Evolutionary conservation across 495 filamentous ascomycete genomes (phyloP).

Genomic region (Podospora appendiculata): DNA sequence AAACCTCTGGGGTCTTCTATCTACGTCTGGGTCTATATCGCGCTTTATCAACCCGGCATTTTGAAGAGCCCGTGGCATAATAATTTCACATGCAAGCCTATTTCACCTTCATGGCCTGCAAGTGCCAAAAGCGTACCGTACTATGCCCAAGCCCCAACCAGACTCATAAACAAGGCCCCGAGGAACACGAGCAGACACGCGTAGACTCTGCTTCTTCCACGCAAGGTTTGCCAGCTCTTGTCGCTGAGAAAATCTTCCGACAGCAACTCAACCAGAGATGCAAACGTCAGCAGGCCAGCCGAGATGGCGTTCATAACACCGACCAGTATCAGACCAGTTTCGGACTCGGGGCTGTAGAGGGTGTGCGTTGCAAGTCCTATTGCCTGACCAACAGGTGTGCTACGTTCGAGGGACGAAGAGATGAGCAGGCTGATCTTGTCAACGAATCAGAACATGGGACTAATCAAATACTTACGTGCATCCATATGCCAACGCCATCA

Average conservation of each 20-base stretch:
- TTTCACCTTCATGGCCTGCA: too few species aligned
- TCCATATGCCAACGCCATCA: slow-evolving; percentile 91
- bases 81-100: too few species aligned
- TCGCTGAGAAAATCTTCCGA: slow-evolving; percentile 91
- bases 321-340: slow-evolving; percentile 78
- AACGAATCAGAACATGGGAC: neutral
- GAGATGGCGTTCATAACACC: slow-evolving; percentile 88
- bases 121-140: too few species aligned
- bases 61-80: too few species aligned
- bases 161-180: slow-evolving; percentile 74
- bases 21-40: too few species aligned
- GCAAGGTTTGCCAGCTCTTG: slow-evolving; percentile 67
- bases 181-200: slow-evolving; percentile 70
- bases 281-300: slow-evolving; percentile 77
- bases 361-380: slow-evolving; percentile 78
- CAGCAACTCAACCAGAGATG: slow-evolving; percentile 79
- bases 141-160: slow-evolving; percentile 79
- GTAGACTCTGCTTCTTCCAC: slow-evolving; percentile 58
- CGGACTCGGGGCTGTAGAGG: slow-evolving; percentile 71
- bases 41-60: too few species aligned
- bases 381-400: slow-evolving; percentile 84
- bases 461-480: slow-evolving; percentile 24
- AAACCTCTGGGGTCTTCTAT: too few species aligned
- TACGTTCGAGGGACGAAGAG: slow-evolving; percentile 27
- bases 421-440: neutral